A percentile compares a stretch with the other conserved stretches of the same genome.
Evolutionary conservation across 2,329 filamentous ascomycete species (phyloP).

Genomic region (Fusarium sp.): DNA sequence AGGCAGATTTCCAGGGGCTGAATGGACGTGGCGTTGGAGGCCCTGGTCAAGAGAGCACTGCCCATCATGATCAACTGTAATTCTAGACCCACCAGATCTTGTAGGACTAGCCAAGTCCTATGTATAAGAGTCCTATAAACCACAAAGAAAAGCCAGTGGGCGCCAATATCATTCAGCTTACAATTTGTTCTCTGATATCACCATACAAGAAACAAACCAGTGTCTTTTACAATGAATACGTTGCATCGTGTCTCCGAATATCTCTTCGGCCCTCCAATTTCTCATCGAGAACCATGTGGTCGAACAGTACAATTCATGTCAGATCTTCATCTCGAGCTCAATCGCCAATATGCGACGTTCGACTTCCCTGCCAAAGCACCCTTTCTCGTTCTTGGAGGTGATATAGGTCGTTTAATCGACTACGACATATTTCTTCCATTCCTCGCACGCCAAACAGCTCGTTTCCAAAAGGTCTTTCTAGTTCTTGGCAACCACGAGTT

Average conservation of each 20-base stretch:
- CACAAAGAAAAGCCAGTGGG: neutral
- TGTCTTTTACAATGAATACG: constrained; percentile 23
- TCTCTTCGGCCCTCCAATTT: constrained; percentile 30
- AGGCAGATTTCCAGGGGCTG: constrained; percentile 31
- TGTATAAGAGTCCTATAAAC: constrained; percentile 28
- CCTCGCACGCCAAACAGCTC: constrained; percentile 55
- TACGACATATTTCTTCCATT: constrained; percentile 60
- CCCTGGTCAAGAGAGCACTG: constrained; percentile 39
- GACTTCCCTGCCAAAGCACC: constrained; percentile 56
- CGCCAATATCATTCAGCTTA: neutral
- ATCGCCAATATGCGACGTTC: constrained; percentile 58
- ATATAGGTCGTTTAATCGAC: constrained; percentile 63
- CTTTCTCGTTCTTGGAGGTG: constrained; percentile 61
- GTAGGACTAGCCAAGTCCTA: constrained; percentile 20
- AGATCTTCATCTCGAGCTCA: constrained; percentile 63
- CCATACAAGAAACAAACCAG: neutral
- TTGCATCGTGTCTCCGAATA: constrained; percentile 38
- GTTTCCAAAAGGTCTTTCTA: constrained; percentile 60
- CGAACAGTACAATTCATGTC: constrained; percentile 56
- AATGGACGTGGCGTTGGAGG: constrained; percentile 33
- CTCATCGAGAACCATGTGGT: constrained; percentile 34
- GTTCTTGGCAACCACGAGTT: constrained; percentile 69
- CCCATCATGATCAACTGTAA: constrained; percentile 11
- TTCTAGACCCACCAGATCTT: constrained; percentile 24
- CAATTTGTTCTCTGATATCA: neutral